These are phyloP conservation scores for Camptophora hylomeconis DNA, from an alignment of 2,329 filamentous ascomycete genomes.

Conservation along the genomic window DNA sequence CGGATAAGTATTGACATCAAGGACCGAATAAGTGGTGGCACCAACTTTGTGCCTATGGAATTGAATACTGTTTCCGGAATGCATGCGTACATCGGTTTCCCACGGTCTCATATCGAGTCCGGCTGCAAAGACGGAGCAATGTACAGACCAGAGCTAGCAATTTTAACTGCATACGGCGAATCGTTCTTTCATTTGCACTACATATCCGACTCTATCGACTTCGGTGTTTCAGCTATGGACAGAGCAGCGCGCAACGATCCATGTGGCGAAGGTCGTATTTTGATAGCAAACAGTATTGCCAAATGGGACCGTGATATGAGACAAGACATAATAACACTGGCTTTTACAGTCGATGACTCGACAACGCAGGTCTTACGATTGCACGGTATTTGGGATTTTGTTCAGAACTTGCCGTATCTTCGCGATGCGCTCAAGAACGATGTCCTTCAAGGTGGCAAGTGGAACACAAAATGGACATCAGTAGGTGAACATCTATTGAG, in stretches of 20 bases:
- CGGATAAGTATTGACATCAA: constrained; percentile 3
- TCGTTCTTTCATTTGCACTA: constrained; percentile 15
- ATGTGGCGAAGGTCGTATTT: constrained; percentile 12
- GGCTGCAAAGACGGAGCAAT: constrained; percentile 6
- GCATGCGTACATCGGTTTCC: constrained; percentile 9
- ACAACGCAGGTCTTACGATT: constrained; percentile 9
- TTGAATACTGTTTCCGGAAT: constrained; percentile 1
- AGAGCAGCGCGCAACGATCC: constrained; percentile 7
- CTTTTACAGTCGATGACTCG: constrained; percentile 14
- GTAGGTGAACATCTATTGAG: no score
- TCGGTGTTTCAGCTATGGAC: constrained; percentile 9
- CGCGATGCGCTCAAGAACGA: no score
- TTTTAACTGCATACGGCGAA: constrained; percentile 8
- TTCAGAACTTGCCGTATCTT: constrained; percentile 2
- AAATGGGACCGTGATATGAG: constrained; percentile 10
- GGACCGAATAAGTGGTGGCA: constrained; percentile 11
- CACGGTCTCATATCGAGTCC: constrained; percentile 10
- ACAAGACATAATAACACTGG: constrained; percentile 13
- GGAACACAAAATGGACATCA: no score
- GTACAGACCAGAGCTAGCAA: constrained; percentile 13
- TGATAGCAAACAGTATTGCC: constrained; percentile 17
- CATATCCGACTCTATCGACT: constrained; percentile 12
- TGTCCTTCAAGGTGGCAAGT: no score
- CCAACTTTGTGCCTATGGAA: constrained; percentile 10
- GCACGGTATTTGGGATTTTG: background rate